Percentiles rank a stretch among this genome's conserved stretches.
These are phyloP conservation scores for Solanum commersonii DNA, from an alignment of 257 asterid genomes.

Conservation along the genomic window DNA sequence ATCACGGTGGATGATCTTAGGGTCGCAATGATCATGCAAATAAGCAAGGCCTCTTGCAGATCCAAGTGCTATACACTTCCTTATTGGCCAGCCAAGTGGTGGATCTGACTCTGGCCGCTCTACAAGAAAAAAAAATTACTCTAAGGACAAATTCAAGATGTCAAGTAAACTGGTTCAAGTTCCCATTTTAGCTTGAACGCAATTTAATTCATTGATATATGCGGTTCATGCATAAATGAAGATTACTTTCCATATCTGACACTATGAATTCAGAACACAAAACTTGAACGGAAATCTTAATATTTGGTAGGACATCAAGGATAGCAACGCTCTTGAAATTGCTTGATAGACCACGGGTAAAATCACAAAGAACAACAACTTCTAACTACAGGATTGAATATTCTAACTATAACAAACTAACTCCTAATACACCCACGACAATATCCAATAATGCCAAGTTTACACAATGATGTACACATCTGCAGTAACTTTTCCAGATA, in stretches of 20 bases:
- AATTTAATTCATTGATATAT: neutral
- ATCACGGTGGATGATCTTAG: constrained; percentile 85
- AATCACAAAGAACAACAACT: neutral
- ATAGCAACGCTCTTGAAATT: neutral
- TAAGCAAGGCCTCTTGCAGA: constrained; percentile 89
- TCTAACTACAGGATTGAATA: neutral
- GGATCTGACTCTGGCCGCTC: constrained; percentile 56
- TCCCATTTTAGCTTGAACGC: neutral
- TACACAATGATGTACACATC: neutral
- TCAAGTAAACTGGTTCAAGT: neutral
- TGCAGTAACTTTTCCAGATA: neutral
- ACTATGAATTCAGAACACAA: neutral
- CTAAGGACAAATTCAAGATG: neutral
- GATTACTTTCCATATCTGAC: neutral
- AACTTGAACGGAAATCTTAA: neutral
- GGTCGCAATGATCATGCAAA: constrained; percentile 91
- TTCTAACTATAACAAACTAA: neutral
- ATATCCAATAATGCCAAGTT: neutral
- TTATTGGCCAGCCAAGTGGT: constrained; percentile 76
- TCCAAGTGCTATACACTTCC: constrained; percentile 74
- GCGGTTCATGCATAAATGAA: neutral
- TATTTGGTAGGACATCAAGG: neutral
- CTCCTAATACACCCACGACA: neutral
- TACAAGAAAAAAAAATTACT: constrained; percentile 10
- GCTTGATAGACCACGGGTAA: neutral